These are phyloP conservation scores for Aureobasidium sp. DNA, from an alignment of 2,329 filamentous ascomycete species.

Conservation along the genomic window DNA sequence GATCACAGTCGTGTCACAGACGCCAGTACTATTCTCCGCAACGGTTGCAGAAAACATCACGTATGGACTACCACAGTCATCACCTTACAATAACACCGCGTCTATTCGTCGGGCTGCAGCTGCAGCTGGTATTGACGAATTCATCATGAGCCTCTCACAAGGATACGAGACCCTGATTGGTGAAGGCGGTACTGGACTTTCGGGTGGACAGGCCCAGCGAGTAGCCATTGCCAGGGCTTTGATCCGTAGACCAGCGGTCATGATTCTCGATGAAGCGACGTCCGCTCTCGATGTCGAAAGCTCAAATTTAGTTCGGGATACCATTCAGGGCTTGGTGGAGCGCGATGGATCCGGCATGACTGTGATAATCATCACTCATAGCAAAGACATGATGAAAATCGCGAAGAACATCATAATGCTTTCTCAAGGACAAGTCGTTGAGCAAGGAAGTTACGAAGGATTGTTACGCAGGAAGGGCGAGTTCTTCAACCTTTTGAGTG, in stretches of 20 bases:
- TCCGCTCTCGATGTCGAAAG: slow-evolving; percentile 66
- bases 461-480: slow-evolving; percentile 36
- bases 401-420: slow-evolving; percentile 65
- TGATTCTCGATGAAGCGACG: slow-evolving; percentile 84
- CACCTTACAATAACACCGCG: slow-evolving; percentile 36
- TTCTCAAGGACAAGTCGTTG: slow-evolving; percentile 58
- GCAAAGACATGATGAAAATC: slow-evolving; percentile 75
- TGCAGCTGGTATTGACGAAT: slow-evolving; percentile 63
- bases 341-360: slow-evolving; percentile 42
- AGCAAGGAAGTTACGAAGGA: slow-evolving; percentile 58
- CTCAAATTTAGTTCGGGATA: slow-evolving; percentile 55
- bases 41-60: slow-evolving; percentile 72
- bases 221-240: slow-evolving; percentile 75
- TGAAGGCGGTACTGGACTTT: slow-evolving; percentile 64
- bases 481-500: slow-evolving; percentile 30
- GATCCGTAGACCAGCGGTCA: slow-evolving; percentile 57
- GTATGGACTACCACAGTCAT: slow-evolving; percentile 60
- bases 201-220: slow-evolving; percentile 75
- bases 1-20: slow-evolving; percentile 62
- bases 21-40: slow-evolving; percentile 67
- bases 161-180: slow-evolving; percentile 69
- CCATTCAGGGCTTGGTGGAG: slow-evolving; percentile 48
- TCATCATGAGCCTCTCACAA: slow-evolving; percentile 61
- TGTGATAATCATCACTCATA: slow-evolving; percentile 76
- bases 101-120: slow-evolving; percentile 44